Evolutionary conservation across 2,329 filamentous ascomycete genomes (phyloP), one percentile per base, ranked within the genome.

Genomic region (Fusarium pseudonygamai): DNA sequence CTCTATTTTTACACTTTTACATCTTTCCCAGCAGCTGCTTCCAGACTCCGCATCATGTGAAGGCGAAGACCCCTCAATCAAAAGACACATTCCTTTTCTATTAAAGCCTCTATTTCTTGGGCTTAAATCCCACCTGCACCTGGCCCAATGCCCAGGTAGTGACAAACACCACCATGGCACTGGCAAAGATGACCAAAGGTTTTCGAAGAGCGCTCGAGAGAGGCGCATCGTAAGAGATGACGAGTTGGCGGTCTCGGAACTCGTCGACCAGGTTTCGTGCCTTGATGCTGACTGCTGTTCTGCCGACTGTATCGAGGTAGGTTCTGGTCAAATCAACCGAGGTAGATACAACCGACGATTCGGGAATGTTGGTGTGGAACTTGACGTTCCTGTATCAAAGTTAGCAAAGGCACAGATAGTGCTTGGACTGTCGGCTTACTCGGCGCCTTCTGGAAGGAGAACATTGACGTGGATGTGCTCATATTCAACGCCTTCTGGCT

Each of bases 251-350:
- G 78, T 95, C 94, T 60, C 95, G 89, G 79, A 95, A 90, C 75
- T 98, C 96, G 77, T 99, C 96, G 3, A 97, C 93, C 59, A 98
- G 85, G 81, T 98, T 98, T 76, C 91, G 88, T 13, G 94, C 93
- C 70, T 92, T 93, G 78, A 99, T 87, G 57, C 89, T 92, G 69
- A 99, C 87, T 1, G 92, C 89, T 1, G 96, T 97, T 72, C 96
- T 93, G 69, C 96, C 96, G 37, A 96, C 78, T 0, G 96, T 98
- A 83, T 99, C 96, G 84, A 99, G 93, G 84, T 95, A 99, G 1
- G 95, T 98, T 82, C 91, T 92, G 84, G 96, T 90, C n/a, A 92
- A 83, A 72, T 88, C 89, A 24, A 90, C 81, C 4, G 82, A 81
- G 32, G 90, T 88, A 55, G 88, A 86, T 55, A 90, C 85, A 63